Evolutionary conservation across 768 basidiomycete genomes (phyloP).

Genomic region (Neoboletus magnificus): DNA sequence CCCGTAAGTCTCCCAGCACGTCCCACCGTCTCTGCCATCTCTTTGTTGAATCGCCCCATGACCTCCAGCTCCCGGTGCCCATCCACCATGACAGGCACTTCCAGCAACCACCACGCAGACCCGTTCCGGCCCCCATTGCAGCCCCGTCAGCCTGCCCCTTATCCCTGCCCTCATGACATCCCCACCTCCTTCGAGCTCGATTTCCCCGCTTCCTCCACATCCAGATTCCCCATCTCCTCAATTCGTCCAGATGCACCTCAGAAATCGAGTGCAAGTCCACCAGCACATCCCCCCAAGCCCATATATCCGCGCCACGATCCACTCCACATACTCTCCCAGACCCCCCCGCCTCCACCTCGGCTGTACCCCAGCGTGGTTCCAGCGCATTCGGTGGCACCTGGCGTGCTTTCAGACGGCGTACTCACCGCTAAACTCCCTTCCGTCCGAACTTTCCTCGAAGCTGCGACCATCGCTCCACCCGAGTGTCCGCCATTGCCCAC

Average conservation of each 20-base stretch:
- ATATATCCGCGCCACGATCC: constrained; percentile 34
- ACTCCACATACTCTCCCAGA: constrained; percentile 26
- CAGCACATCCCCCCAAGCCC: constrained; percentile 21
- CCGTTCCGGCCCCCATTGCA: constrained; percentile 15
- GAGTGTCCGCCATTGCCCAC: constrained; percentile 40
- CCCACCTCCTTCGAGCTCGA: constrained; percentile 18
- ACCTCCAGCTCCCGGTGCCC: constrained; percentile 9
- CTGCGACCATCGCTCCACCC: constrained; percentile 37
- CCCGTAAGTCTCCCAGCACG: constrained; percentile 4
- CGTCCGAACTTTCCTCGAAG: constrained; percentile 47
- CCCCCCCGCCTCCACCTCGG: constrained; percentile 18
- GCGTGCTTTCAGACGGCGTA: constrained; percentile 37
- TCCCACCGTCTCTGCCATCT: background rate
- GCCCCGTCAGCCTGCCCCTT: constrained; percentile 10
- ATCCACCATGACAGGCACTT: constrained; percentile 19
- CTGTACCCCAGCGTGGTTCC: constrained; percentile 19
- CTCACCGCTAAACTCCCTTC: constrained; percentile 47
- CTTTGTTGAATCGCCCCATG: constrained; percentile 14
- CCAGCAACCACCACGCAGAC: background rate
- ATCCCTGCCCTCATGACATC: constrained; percentile 13
- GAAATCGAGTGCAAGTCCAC: constrained; percentile 18
- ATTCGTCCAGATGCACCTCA: constrained; percentile 33
- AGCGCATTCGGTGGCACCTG: constrained; percentile 32
- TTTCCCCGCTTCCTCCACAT: constrained; percentile 20
- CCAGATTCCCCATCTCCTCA: constrained; percentile 38